phyloP scores from a whole-genome alignment of 179 eudicot species.

The Sideroxylon spinosum region DNA sequence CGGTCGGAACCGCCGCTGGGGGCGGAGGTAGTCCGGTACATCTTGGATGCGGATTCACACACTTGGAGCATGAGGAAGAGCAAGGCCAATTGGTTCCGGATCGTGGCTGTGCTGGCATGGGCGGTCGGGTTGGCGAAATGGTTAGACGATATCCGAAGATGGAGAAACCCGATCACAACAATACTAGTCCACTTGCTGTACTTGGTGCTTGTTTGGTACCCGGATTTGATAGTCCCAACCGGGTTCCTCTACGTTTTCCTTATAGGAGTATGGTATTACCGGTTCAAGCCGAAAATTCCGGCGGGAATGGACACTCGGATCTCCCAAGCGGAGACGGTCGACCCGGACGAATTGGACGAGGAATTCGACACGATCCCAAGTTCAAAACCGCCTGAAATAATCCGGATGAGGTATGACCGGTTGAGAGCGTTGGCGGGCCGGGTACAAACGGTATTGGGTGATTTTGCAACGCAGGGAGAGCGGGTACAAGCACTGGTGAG shows the following conservation, averaged over 20 bases:
- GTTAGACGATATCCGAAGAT: conserved; percentile 68
- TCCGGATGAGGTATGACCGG: conserved; percentile 65
- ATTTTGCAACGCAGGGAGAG: conserved; percentile 89
- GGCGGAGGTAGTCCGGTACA: conserved; percentile 73
- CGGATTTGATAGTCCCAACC: conserved; percentile 85
- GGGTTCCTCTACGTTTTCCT: conserved; percentile 71
- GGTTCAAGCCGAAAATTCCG: conserved; percentile 82
- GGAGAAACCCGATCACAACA: conserved; percentile 83
- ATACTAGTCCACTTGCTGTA: conserved; percentile 75
- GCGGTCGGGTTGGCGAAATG: conserved; percentile 81
- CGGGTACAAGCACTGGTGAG: conserved; percentile 85
- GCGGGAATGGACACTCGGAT: conserved; percentile 81
- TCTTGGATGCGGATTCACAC: conserved; percentile 88
- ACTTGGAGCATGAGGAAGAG: conserved; percentile 96
- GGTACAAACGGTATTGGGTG: conserved; percentile 87
- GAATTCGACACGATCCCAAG: conserved; percentile 90
- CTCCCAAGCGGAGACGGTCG: conserved; percentile 72
- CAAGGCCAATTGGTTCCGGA: conserved; percentile 86
- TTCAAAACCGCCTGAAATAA: conserved; percentile 59
- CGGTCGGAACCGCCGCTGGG: conserved; percentile 90
- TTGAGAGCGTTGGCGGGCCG: conserved; percentile 68
- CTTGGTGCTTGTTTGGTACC: conserved; percentile 87
- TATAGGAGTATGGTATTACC: conserved; percentile 85
- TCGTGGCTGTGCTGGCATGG: conserved; percentile 85
- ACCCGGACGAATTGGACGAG: conserved; percentile 81